A percentile compares a stretch with the other conserved stretches of the same genome.
Evolutionary conservation across 2,329 filamentous ascomycete species (phyloP).

Genomic region (Fusarium sp.): DNA sequence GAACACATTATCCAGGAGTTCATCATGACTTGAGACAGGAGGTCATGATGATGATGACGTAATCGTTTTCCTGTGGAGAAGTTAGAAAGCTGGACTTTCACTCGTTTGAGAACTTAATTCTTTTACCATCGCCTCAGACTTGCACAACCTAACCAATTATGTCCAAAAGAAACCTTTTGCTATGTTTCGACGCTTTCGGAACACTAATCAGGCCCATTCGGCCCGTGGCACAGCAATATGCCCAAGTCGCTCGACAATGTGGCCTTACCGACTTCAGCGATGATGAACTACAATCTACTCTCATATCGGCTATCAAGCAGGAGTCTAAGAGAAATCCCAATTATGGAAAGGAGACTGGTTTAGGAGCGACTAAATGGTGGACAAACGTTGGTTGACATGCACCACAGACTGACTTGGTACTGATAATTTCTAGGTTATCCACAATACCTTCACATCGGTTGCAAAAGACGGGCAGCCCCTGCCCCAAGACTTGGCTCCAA

Average conservation of each 20-base stretch:
- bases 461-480: constrained; percentile 2
- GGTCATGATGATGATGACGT: constrained; percentile 11
- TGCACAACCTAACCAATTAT: constrained; percentile 38
- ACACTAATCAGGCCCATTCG: constrained; percentile 31
- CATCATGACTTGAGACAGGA: too few species aligned
- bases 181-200: constrained; percentile 43
- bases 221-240: constrained; percentile 34
- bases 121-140: too few species aligned
- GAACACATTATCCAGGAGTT: too few species aligned
- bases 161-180: constrained; percentile 46
- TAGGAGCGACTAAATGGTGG: constrained; percentile 43
- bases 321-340: constrained; percentile 37
- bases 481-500: constrained; percentile 33
- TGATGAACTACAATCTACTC: constrained; percentile 31
- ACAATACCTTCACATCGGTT: constrained; percentile 36
- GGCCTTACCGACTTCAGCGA: constrained; percentile 32
- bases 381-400: constrained; percentile 23
- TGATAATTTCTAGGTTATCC: constrained; percentile 32
- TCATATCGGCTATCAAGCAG: constrained; percentile 29
- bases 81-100: neutral
- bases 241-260: constrained; percentile 38
- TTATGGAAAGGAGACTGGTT: constrained; percentile 35
- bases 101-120: neutral
- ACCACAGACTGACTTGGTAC: fast-evolving
- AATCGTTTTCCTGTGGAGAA: constrained; percentile 8